Evolutionary conservation across 345 rosid genomes (phyloP), one percentile per base, ranked within the genome.

Genomic region (Stellera chamaejasme): DNA sequence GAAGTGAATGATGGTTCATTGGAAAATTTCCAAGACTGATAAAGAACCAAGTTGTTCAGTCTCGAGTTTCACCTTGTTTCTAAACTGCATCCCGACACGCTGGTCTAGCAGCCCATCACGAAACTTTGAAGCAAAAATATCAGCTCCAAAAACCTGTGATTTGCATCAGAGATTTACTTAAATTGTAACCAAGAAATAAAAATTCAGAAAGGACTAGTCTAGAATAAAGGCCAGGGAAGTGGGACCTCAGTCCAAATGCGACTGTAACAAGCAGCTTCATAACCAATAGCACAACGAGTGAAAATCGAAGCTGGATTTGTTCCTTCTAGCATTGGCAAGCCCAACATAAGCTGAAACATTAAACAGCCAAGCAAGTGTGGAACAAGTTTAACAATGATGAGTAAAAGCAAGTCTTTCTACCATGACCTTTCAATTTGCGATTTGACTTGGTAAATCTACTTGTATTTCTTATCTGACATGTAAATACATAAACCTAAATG

Each of bases 231-330:
- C 46, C 27, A 32, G 12, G 14, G 2, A 27, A 52, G 13, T 28
- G 51, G 39, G 13, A 85, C 93, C 95, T 88, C 87, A 49, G 95
- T 84, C 97, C 97, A 92, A 62, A 88, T 64, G 58, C 77, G 87
- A 48, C 95, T 82, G 69, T 92, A 92, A 69, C 96, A 92, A 60
- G 89, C 78, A 60, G 98, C 95, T 83, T 88, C 96, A 50, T 73
- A 84, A 62, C 97, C 96, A 63, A 92, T 77, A 50, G 84, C 95
- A 77, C 93, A 82, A 10, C 90, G 87, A 3, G 85, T 88, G 73
- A 88, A 88, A 79, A 90, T 85, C 43, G 96, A 85, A 64, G 98
- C 98, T 46, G 95, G 93, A 74, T 86, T 88, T 27, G 85, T 81
- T 67, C 95, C 98, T 68, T 88, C 93, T 67, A 92, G 63, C 72